Base-by-base conservation (phyloP, 169 alveolate species). In the Eimeria acervulina region DNA sequence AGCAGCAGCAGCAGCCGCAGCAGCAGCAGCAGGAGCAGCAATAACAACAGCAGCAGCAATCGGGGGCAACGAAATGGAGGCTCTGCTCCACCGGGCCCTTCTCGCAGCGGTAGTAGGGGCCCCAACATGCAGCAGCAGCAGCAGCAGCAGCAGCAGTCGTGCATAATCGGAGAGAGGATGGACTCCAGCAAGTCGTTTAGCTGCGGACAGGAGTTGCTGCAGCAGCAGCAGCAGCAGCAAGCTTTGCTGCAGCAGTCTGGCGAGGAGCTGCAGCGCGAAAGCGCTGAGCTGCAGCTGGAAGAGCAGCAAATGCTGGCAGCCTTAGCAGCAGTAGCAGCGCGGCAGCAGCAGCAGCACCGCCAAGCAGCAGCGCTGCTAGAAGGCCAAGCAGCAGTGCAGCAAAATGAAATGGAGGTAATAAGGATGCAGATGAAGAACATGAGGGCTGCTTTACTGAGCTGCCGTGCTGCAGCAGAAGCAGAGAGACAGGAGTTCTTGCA, bases 311-410 rank as follows among this genome's bases (percentile, higher is more conserved):
- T 80, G 40, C 38, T 80, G 63, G 90, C 90, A 19, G 90, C 90
- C 2, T 26, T 80, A 40, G 90, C 90, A 44, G 68, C 63, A 42
- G 68, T 70, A 47, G 63, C 90, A 44, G 28, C 38, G 21, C 90
- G 70, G 70, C 90, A 80, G 90, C 90, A 80, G 38, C 70, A 80
- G 90, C 90, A 80, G 38, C 90, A 80, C 68, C 33, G 90, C 23
- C 68, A 80, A n/a, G 90, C 90, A 23, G 90, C 90, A 44, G 90
- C 90, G 26, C 90, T 80, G 40, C 90, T 80, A 42, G 90, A 80
- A 44, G 90, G 90, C 44, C 90, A 80, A 15, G 90, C 21, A 59
- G 90, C 90, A 31, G 90, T 80, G 51, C 90, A 80, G 90, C 90
- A 80, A 40, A 80, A 80, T 33, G 90, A 80, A 80, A 23, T 80